A percentile compares a stretch with the other conserved stretches of the same genome.
These are phyloP conservation scores for Diaporthe amygdali DNA, from an alignment of 2,329 filamentous ascomycete species.

Conservation along the genomic window DNA sequence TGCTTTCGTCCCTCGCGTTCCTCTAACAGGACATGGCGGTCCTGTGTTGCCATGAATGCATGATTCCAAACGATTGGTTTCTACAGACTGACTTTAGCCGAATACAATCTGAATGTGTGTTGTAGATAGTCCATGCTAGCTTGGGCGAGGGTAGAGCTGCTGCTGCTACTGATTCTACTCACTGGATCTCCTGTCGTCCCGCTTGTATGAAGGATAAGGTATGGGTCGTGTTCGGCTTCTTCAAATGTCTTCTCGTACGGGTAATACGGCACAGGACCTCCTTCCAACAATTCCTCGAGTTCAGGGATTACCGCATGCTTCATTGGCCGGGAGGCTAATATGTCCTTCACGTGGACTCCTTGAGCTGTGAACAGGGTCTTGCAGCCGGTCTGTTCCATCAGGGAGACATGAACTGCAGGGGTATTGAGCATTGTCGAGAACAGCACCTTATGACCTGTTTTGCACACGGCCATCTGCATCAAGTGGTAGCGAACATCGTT, in stretches of 20 bases:
- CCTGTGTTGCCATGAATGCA: slow-evolving; percentile 16
- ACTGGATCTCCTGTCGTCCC: slow-evolving; percentile 30
- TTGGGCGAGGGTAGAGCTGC: neutral
- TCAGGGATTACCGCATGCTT: slow-evolving; percentile 24
- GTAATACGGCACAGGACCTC: slow-evolving; percentile 23
- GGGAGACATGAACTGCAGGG: slow-evolving; percentile 25
- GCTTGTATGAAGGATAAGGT: slow-evolving; percentile 29
- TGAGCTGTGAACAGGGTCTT: slow-evolving; percentile 26
- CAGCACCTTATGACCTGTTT: slow-evolving; percentile 30
- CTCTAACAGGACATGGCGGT: slow-evolving; percentile 20
- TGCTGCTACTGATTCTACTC: neutral
- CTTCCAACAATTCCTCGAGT: slow-evolving; percentile 24
- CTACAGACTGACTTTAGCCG: neutral
- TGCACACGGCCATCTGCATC: slow-evolving; percentile 31
- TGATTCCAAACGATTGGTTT: slow-evolving; percentile 27
- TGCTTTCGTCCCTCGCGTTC: slow-evolving; percentile 26
- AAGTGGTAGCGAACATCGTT: slow-evolving; percentile 31
- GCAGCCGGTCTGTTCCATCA: slow-evolving; percentile 31
- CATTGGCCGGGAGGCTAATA: slow-evolving; percentile 27
- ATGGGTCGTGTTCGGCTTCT: slow-evolving; percentile 27
- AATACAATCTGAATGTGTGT: neutral
- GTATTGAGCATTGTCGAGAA: slow-evolving; percentile 31
- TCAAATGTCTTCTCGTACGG: slow-evolving; percentile 30
- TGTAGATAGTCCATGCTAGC: neutral
- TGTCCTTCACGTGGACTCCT: slow-evolving; percentile 27